Evolutionary conservation across 176 grass and related monocot species (phyloP).

Genomic region (Aegilops umbellulata): DNA sequence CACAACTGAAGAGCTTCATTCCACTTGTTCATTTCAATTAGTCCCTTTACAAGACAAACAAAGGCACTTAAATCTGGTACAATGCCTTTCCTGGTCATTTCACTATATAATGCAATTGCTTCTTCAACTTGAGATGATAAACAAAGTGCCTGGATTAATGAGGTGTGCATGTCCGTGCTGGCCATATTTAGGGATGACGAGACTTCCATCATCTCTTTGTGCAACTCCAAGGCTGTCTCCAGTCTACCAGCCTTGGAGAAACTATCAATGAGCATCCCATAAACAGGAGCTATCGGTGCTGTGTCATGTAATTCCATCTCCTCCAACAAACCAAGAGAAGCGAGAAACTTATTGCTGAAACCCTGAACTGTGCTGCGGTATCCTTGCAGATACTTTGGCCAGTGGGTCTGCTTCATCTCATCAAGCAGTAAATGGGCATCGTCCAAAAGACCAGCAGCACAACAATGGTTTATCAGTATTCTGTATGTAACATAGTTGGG

Average conservation of each 20-base stretch:
- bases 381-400: constrained; percentile 73
- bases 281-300: constrained; percentile 61
- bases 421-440: constrained; percentile 58
- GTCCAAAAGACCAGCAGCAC: constrained; percentile 80
- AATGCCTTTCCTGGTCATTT: constrained; percentile 59
- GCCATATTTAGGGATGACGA: constrained; percentile 33
- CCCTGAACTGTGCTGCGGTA: constrained; percentile 58
- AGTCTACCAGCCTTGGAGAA: constrained; percentile 78
- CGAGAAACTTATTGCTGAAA: constrained; percentile 80
- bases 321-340: constrained; percentile 67
- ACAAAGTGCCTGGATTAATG: constrained; percentile 81
- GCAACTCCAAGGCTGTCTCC: constrained; percentile 75
- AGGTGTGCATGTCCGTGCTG: constrained; percentile 48
- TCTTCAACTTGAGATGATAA: constrained; percentile 73
- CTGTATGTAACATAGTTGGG: constrained; percentile 92
- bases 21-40: constrained; percentile 67
- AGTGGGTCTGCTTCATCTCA: constrained; percentile 98
- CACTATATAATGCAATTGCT: constrained; percentile 75
- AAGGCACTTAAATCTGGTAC: constrained; percentile 64
- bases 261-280: constrained; percentile 76
- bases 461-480: constrained; percentile 89
- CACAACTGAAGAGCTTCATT: constrained; percentile 84
- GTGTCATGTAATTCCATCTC: constrained; percentile 57
- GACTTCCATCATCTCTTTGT: constrained; percentile 70
- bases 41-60: constrained; percentile 78